Evolutionary conservation across 306 rosid genomes (phyloP).

Genomic region (Quercus mongolica): DNA sequence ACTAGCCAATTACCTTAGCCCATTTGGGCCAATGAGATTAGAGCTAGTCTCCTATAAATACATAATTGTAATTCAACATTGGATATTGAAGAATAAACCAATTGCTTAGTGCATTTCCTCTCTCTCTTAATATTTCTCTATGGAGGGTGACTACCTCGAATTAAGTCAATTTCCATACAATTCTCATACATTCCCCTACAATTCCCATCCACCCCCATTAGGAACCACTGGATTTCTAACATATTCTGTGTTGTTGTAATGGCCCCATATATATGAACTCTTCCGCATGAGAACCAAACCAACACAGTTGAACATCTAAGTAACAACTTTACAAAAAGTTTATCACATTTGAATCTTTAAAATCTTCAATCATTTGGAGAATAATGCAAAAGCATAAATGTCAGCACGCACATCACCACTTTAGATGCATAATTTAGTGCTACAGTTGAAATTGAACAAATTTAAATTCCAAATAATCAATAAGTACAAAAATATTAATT

Average conservation of each 20-base stretch:
- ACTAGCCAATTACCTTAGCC: too few relatives aligned
- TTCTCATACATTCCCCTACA: too few relatives aligned
- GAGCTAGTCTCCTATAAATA: too few relatives aligned
- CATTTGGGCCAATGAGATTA: too few relatives aligned
- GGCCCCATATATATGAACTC: background rate
- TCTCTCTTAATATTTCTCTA: too few relatives aligned
- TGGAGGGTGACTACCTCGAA: too few relatives aligned
- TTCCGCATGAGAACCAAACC: background rate
- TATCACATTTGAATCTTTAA: background rate
- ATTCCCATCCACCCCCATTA: too few relatives aligned
- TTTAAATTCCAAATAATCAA: constrained; percentile 7
- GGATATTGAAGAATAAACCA: too few relatives aligned
- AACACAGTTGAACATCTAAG: background rate
- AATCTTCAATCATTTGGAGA: background rate
- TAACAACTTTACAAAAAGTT: background rate
- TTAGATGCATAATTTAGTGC: background rate
- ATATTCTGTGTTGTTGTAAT: background rate
- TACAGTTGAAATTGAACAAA: background rate
- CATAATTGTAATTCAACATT: too few relatives aligned
- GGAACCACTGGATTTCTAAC: too few relatives aligned
- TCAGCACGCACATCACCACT: background rate
- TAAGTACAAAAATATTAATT: constrained; percentile 6
- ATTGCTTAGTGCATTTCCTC: too few relatives aligned
- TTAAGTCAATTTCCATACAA: too few relatives aligned
- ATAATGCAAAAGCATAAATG: background rate